Evolutionary conservation across 768 basidiomycete genomes (phyloP).

Genomic region (Ramaria sp.): DNA sequence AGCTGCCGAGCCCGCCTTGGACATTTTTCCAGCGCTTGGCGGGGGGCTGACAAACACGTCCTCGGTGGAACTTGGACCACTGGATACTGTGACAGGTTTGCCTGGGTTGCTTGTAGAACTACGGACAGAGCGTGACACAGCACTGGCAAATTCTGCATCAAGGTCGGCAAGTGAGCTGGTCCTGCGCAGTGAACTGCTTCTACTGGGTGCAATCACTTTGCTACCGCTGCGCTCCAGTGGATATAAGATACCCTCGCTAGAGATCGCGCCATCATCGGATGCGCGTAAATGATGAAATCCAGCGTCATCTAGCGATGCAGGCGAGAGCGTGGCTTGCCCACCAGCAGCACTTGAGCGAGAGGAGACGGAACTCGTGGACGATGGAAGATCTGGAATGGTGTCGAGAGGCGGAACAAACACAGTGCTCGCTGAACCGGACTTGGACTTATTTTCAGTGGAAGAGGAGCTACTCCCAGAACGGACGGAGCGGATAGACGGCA

Average conservation of each 20-base stretch:
- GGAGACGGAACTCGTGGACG: slow-evolving; percentile 32
- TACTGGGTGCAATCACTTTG: slow-evolving; percentile 60
- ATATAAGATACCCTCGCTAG: slow-evolving; percentile 55
- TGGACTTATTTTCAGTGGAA: slow-evolving; percentile 26
- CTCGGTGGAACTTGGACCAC: slow-evolving; percentile 39
- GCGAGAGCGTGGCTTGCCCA: slow-evolving; percentile 23
- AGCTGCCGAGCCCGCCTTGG: slow-evolving; percentile 18
- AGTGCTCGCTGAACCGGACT: slow-evolving; percentile 55
- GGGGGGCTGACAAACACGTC: slow-evolving; percentile 37
- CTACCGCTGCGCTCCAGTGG: slow-evolving; percentile 42
- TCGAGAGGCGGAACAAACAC: slow-evolving; percentile 71
- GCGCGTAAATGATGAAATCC: slow-evolving; percentile 30
- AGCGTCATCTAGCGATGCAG: slow-evolving; percentile 39
- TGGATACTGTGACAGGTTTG: slow-evolving; percentile 64
- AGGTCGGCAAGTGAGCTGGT: slow-evolving; percentile 74
- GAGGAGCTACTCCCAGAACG: slow-evolving; percentile 37
- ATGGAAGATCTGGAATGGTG: slow-evolving; percentile 48
- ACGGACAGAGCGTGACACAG: slow-evolving; percentile 23
- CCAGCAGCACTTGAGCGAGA: slow-evolving; percentile 3
- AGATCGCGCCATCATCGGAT: slow-evolving; percentile 64
- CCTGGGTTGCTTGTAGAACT: slow-evolving; percentile 29
- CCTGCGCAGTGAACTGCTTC: slow-evolving; percentile 45
- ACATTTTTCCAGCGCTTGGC: slow-evolving; percentile 26
- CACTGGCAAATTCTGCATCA: slow-evolving; percentile 46
- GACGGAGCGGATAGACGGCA: slow-evolving; percentile 61